Evolutionary conservation across 2,329 filamentous ascomycete species (phyloP), one percentile per base, ranked within the genome.

Genomic region (Aspergillus pseudoglaucus): DNA sequence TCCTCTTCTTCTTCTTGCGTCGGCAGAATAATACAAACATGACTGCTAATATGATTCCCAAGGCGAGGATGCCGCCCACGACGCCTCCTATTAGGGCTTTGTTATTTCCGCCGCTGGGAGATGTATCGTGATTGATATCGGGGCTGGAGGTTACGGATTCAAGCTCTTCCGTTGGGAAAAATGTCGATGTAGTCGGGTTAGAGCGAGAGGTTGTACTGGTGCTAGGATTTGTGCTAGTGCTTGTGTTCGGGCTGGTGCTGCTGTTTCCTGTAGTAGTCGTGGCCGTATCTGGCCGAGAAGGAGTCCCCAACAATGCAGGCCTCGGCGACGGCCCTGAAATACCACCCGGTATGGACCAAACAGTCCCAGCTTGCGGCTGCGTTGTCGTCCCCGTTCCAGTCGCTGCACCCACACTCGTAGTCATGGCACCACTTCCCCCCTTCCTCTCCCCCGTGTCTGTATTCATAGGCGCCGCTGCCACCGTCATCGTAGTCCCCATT

Each of bases 81-180:
- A 51, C 47, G 2, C 59, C 60, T n/a, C 61, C 61, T 42, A 64
- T 58, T 10, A 60, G 50, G 23, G 47, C 54, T 17, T 39, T 39
- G 9, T 18, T 39, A 4, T 10, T 20, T 2, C 43, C 53, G 32
- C 33, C 47, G 33, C 44, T 50, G 20, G 48, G 45, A 14, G 14
- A n/a, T n/a, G 14, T 9, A 5, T 17, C 9, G n/a, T 6, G 15
- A 6, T 5, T 9, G n/a, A n/a, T 3, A 35, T n/a, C 32, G 32
- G 32, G 5, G 14, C 33, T 15, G 6, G 6, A 35, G 7, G 33
- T n/a, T 17, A 39, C 9, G 14, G 41, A 20, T 44, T 12, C 42
- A 23, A 15, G 18, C n/a, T 14, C 9, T 38, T 39, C 32, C 6
- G 48, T 43, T 12, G 33, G 45, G 14, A 44, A 44, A 8, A 5